Conservation (phyloP, 345 rosid genomes). For the Pugionium cornutum region DNA sequence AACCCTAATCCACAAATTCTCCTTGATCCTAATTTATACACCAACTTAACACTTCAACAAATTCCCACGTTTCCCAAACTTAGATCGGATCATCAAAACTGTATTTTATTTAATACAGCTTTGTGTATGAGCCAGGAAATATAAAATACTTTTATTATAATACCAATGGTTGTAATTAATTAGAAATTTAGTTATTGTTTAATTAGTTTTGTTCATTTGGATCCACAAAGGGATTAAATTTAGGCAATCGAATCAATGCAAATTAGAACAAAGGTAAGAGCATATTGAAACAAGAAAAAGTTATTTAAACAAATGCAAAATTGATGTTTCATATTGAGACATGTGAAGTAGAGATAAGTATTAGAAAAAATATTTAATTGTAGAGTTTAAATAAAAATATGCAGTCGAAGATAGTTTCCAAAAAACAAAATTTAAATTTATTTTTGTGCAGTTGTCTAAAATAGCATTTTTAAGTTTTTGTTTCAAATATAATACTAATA, state of each 20-base stretch:
- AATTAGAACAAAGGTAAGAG: conserved; percentile 29
- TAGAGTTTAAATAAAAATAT: too few species aligned
- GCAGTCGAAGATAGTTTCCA: too few species aligned
- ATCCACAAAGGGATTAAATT: conserved; percentile 38
- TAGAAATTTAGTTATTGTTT: background rate
- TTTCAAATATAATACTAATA: too few species aligned
- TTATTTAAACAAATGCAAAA: too few species aligned
- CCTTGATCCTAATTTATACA: conserved; percentile 31
- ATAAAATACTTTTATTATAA: background rate
- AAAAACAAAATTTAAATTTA: too few species aligned
- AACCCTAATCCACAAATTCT: conserved; percentile 28
- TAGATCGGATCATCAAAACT: conserved; percentile 35
- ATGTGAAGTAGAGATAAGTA: too few species aligned
- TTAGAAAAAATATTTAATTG: too few species aligned
- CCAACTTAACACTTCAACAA: conserved; percentile 27
- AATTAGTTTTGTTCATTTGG: conserved; percentile 30
- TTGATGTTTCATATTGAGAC: too few species aligned
- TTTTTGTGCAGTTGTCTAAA: too few species aligned
- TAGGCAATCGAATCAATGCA: conserved; percentile 37
- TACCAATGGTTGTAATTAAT: conserved; percentile 24
- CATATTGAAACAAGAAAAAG: too few species aligned
- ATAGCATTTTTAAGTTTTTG: too few species aligned
- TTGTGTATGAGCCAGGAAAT: conserved; percentile 21
- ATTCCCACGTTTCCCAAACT: conserved; percentile 39
- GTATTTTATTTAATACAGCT: too few species aligned